These are phyloP conservation scores for Piper longum DNA, from an alignment of 164 flowering plant species.

Conservation along the genomic window DNA sequence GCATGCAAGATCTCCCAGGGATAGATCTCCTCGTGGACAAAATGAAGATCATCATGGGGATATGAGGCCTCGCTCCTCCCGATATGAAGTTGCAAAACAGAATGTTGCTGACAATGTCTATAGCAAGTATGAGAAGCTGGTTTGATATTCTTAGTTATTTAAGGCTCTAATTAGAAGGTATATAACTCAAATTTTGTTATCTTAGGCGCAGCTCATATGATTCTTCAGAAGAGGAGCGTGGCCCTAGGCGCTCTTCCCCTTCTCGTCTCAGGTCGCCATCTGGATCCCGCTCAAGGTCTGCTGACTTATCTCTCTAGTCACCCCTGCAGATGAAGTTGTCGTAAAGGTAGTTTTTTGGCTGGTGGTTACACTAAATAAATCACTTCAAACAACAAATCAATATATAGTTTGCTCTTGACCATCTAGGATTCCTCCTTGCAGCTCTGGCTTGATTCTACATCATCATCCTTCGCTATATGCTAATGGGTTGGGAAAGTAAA, in stretches of 20 bases:
- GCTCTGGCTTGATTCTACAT: no score
- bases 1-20: conserved; percentile 40
- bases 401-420: no score
- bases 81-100: conserved; percentile 21
- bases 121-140: conserved; percentile 13
- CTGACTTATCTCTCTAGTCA: conserved; percentile 42
- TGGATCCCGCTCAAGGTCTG: conserved; percentile 67
- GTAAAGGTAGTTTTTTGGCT: not conserved
- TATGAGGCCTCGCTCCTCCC: conserved; percentile 47
- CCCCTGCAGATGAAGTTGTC: conserved; percentile 8
- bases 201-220: conserved; percentile 29
- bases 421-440: no score
- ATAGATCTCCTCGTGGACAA: conserved; percentile 26
- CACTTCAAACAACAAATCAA: no score
- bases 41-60: conserved; percentile 16
- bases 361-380: no score
- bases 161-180: not conserved
- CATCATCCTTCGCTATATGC: no score
- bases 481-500: no score
- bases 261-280: conserved; percentile 46
- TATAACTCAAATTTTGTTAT: not conserved
- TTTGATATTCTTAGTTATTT: not conserved
- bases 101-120: conserved; percentile 31
- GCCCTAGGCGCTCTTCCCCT: conserved; percentile 37
- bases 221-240: conserved; percentile 20